phyloP scores from a whole-genome alignment of 1,284 basidiomycete species.

The Lignosus rhinocerotis region DNA sequence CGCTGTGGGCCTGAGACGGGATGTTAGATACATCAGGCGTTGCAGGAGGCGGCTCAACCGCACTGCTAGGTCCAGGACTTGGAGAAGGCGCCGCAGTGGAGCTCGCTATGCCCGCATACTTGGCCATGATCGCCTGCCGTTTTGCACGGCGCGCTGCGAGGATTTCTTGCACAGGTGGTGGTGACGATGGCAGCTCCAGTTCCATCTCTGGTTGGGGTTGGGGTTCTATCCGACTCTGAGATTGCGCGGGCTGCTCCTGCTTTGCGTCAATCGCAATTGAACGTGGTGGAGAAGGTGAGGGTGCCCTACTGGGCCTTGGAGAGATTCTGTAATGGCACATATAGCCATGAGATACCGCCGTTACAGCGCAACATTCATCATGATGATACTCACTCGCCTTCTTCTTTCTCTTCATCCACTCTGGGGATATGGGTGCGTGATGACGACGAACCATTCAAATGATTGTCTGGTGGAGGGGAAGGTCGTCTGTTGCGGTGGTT shows the following conservation, averaged over 20 bases:
- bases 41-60: conserved; percentile 66
- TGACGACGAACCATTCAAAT: conserved; percentile 15
- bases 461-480: conserved; percentile 17
- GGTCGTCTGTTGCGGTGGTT: conserved; percentile 16
- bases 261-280: neutral
- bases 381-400: conserved; percentile 73
- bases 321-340: conserved; percentile 51
- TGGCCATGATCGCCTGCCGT: conserved; percentile 84
- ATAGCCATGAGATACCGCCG: conserved; percentile 10
- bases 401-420: conserved; percentile 63
- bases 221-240: conserved; percentile 20
- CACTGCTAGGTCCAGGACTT: conserved; percentile 67
- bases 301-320: conserved; percentile 44
- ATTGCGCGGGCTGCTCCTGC: neutral
- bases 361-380: neutral
- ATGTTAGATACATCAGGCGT: conserved; percentile 61
- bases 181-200: conserved; percentile 55
- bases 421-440: conserved; percentile 28
- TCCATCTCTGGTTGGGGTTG: conserved; percentile 53
- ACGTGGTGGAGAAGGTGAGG: conserved; percentile 27
- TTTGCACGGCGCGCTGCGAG: conserved; percentile 80
- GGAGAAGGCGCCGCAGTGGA: conserved; percentile 45
- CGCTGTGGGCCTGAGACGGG: conserved; percentile 54
- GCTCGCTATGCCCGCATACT: conserved; percentile 61
- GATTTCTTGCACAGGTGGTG: conserved; percentile 67